These are phyloP conservation scores for Hypoxylon intermedium DNA, from an alignment of 495 filamentous ascomycete species.

Conservation along the genomic window DNA sequence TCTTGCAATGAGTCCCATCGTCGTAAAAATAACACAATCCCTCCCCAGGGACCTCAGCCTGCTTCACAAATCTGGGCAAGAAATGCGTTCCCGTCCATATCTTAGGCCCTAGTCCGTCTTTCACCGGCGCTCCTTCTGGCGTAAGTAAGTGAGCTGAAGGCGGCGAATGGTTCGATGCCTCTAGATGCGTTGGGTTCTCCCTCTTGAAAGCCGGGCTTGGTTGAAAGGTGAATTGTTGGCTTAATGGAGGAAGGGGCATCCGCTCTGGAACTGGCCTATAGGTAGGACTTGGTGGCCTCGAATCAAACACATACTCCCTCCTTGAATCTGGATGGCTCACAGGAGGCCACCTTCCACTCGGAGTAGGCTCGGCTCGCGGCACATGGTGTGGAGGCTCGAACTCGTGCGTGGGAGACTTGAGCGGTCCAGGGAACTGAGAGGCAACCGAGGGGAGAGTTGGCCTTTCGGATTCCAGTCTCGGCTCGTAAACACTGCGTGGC, in stretches of 20 bases:
- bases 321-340: conserved; percentile 40
- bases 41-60: conserved; percentile 73
- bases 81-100: conserved; percentile 69
- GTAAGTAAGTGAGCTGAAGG: conserved; percentile 49
- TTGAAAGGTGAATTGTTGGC: conserved; percentile 34
- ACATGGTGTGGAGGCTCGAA: conserved; percentile 41
- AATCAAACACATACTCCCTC: conserved; percentile 44
- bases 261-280: conserved; percentile 36
- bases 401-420: conserved; percentile 48
- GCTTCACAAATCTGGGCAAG: conserved; percentile 63
- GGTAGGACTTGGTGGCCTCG: conserved; percentile 34
- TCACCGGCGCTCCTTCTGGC: conserved; percentile 53
- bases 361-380: conserved; percentile 25
- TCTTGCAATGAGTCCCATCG: conserved; percentile 82
- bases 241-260: conserved; percentile 38
- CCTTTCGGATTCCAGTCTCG: conserved; percentile 46
- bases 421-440: conserved; percentile 50
- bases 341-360: conserved; percentile 30
- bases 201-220: conserved; percentile 31
- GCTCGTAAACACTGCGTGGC: conserved; percentile 52
- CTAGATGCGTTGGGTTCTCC: conserved; percentile 26
- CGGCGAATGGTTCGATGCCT: conserved; percentile 43
- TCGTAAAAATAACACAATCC: conserved; percentile 88
- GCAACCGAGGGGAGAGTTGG: conserved; percentile 50
- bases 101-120: conserved; percentile 64